Conservation (phyloP, 176 grass and related monocot genomes). For the Typha latifolia region DNA sequence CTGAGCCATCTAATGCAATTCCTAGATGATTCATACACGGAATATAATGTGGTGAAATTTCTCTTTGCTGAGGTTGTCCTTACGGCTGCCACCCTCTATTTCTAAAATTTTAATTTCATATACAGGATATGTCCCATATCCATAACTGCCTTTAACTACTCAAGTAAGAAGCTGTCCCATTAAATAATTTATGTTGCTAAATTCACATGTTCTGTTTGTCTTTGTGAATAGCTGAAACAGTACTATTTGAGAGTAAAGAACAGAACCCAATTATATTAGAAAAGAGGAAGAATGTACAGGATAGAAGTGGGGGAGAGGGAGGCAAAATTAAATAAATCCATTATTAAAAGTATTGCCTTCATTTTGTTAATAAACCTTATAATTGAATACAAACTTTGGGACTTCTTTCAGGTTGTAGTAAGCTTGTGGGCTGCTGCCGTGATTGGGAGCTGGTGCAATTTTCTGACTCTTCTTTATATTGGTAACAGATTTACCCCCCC, state of each 20-base stretch:
- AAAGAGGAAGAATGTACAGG: too few relatives aligned
- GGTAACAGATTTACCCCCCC: constrained; percentile 40
- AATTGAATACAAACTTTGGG: not conserved
- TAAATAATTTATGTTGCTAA: not conserved
- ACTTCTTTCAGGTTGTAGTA: constrained; percentile 41
- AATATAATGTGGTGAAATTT: too few relatives aligned
- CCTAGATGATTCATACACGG: too few relatives aligned
- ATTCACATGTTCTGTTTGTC: not conserved
- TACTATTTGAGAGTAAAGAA: not conserved
- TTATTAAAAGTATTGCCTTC: not conserved
- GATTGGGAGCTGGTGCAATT: constrained; percentile 77
- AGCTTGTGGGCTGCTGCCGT: constrained; percentile 45
- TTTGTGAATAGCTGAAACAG: not conserved
- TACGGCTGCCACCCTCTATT: too few relatives aligned
- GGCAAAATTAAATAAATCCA: too few relatives aligned
- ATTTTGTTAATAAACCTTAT: not conserved
- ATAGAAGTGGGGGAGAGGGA: too few relatives aligned
- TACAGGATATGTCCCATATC: too few relatives aligned
- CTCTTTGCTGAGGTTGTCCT: too few relatives aligned
- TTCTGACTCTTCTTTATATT: constrained; percentile 74
- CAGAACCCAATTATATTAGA: too few relatives aligned
- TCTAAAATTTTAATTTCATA: too few relatives aligned
- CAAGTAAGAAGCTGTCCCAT: not conserved
- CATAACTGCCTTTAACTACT: too few relatives aligned
- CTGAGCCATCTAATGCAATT: too few relatives aligned